These are phyloP conservation scores for Backusella westeae DNA, from an alignment of 192 early-diverging fungal genomes.

Conservation along the genomic window DNA sequence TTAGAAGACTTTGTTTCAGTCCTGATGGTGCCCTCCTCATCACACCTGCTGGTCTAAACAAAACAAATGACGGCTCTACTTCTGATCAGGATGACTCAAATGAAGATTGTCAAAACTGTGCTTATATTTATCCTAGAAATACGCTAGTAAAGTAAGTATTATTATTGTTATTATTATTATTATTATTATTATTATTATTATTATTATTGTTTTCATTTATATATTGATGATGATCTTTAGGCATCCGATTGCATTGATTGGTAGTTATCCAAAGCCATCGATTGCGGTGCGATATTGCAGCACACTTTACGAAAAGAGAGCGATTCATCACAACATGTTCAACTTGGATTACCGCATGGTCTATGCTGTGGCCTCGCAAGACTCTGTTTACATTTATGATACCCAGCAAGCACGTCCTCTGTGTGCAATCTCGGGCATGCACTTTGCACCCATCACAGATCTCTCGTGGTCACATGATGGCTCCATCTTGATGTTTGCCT, in stretches of 20 bases:
- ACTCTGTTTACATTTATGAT: slow-evolving; percentile 84
- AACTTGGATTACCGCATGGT: slow-evolving; percentile 71
- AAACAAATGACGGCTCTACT: slow-evolving; percentile 21
- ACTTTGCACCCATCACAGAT: slow-evolving; percentile 90
- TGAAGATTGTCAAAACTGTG: slow-evolving; percentile 54
- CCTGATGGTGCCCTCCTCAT: slow-evolving; percentile 86
- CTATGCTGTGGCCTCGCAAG: slow-evolving; percentile 84
- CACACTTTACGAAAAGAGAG: slow-evolving; percentile 48
- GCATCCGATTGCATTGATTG: slow-evolving; percentile 67
- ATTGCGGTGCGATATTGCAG: slow-evolving; percentile 77
- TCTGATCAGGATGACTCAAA: slow-evolving; percentile 6
- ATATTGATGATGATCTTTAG: slow-evolving; percentile 24
- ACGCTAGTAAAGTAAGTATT: slow-evolving; percentile 44
- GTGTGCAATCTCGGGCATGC: slow-evolving; percentile 72
- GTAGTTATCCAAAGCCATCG: slow-evolving; percentile 72
- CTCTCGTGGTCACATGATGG: slow-evolving; percentile 84
- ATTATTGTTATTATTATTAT: background rate
- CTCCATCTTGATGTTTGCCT: slow-evolving; percentile 68
- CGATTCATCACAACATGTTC: slow-evolving; percentile 24
- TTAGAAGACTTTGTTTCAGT: slow-evolving; percentile 81
- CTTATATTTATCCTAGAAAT: slow-evolving; percentile 67
- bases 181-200: background rate
- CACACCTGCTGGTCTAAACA: slow-evolving; percentile 76
- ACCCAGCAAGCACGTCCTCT: slow-evolving; percentile 72
- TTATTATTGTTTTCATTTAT: background rate